phyloP scores from a whole-genome alignment of 495 filamentous ascomycete genomes.

The Cercophora newfieldiana region DNA sequence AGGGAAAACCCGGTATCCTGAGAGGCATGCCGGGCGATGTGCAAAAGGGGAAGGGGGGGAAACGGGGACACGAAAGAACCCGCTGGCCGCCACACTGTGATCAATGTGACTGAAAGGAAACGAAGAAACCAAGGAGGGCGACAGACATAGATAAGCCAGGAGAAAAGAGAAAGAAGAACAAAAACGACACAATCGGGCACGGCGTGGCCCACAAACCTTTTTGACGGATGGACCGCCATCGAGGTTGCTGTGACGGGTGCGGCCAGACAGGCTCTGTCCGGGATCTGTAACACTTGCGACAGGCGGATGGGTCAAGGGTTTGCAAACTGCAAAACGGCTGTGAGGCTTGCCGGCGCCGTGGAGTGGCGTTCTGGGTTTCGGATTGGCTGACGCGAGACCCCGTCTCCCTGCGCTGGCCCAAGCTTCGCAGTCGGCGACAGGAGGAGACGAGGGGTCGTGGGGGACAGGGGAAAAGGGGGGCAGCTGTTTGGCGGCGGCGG shows the following conservation, averaged over 20 bases:
- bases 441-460: background rate
- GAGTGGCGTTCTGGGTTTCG: slow-evolving; percentile 28
- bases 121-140: slow-evolving; percentile 2
- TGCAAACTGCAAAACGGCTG: slow-evolving; percentile 29
- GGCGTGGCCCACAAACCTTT: slow-evolving; percentile 19
- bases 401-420: slow-evolving; percentile 20
- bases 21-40: slow-evolving; percentile 27
- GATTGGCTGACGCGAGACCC: slow-evolving; percentile 25
- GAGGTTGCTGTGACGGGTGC: slow-evolving; percentile 6
- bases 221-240: slow-evolving; percentile 13
- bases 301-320: slow-evolving; percentile 17
- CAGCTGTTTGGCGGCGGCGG: background rate
- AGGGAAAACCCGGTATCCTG: slow-evolving; percentile 31
- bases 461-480: background rate
- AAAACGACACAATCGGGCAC: slow-evolving; percentile 1
- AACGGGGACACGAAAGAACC: slow-evolving; percentile 17
- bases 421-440: slow-evolving; percentile 13
- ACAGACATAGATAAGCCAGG: slow-evolving; percentile 13
- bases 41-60: slow-evolving; percentile 5
- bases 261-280: slow-evolving; percentile 26
- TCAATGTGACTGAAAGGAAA: background rate
- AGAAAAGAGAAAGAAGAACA: slow-evolving; percentile 14
- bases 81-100: slow-evolving; percentile 20
- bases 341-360: slow-evolving; percentile 25
- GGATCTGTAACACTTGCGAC: slow-evolving; percentile 31